These are phyloP conservation scores for Globisporangium barbulae DNA, from an alignment of 352 stramenopile genomes.

Conservation along the genomic window DNA sequence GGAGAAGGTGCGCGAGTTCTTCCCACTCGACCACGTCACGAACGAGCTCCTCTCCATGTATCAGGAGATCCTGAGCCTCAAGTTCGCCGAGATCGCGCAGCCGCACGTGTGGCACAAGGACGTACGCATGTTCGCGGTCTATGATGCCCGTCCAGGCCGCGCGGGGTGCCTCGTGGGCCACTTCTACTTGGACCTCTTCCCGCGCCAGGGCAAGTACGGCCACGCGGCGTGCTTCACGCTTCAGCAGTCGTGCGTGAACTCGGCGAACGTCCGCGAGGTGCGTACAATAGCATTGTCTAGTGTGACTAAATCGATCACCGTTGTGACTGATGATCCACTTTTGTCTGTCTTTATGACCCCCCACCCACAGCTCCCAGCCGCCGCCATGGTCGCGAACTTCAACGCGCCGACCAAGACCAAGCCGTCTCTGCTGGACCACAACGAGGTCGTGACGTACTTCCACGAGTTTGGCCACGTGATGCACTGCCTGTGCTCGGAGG, in stretches of 20 bases:
- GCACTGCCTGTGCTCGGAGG: slow-evolving; percentile 86
- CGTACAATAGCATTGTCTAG: neutral
- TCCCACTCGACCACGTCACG: slow-evolving; percentile 86
- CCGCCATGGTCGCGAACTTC: slow-evolving; percentile 91
- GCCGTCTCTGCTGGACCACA: slow-evolving; percentile 75
- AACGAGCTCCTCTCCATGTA: slow-evolving; percentile 84
- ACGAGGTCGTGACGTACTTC: slow-evolving; percentile 89
- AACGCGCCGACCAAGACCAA: slow-evolving; percentile 74
- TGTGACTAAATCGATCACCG: neutral
- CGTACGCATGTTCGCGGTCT: slow-evolving; percentile 85
- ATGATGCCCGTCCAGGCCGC: slow-evolving; percentile 56
- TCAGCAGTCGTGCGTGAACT: slow-evolving; percentile 75
- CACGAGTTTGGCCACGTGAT: slow-evolving; percentile 91
- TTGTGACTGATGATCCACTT: neutral
- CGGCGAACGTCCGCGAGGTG: slow-evolving; percentile 44
- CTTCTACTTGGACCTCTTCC: slow-evolving; percentile 90
- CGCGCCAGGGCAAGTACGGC: slow-evolving; percentile 83
- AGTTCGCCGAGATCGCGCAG: slow-evolving; percentile 76
- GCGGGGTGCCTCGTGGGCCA: slow-evolving; percentile 66
- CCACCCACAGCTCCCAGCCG: slow-evolving; percentile 41
- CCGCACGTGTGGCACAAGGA: slow-evolving; percentile 88
- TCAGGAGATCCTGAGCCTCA: slow-evolving; percentile 84
- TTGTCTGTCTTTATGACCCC: slow-evolving; percentile 11
- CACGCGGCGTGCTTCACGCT: slow-evolving; percentile 89
- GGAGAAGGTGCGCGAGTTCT: slow-evolving; percentile 87